Evolutionary conservation across 306 rosid genomes (phyloP).

Genomic region (Gillenia trifoliata): DNA sequence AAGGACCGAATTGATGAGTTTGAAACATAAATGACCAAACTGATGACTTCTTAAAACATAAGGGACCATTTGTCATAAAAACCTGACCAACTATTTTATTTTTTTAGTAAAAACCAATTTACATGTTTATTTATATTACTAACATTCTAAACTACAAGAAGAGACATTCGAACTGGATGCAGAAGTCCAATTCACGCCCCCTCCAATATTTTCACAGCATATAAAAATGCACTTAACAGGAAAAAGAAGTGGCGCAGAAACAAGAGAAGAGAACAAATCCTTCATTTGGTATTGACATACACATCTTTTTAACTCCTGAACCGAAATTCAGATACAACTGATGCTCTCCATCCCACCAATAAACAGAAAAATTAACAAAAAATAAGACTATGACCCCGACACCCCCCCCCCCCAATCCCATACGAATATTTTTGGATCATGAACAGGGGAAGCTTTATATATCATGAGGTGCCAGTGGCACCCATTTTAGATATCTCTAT

Average conservation of each 20-base stretch:
- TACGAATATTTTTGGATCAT: constrained; percentile 26
- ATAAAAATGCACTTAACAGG: neutral
- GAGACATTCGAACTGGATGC: too few species aligned
- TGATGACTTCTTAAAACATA: too few species aligned
- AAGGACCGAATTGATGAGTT: too few species aligned
- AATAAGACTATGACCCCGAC: constrained; percentile 22
- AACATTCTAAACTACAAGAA: too few species aligned
- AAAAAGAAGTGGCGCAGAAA: neutral
- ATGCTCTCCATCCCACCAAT: constrained; percentile 24
- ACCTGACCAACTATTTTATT: too few species aligned
- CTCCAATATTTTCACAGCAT: neutral
- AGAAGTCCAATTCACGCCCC: neutral
- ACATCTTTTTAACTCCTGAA: constrained; percentile 3
- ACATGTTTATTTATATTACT: too few species aligned
- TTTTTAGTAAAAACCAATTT: too few species aligned
- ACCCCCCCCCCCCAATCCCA: constrained; percentile 32
- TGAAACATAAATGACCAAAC: too few species aligned
- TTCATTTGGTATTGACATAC: constrained; percentile 36
- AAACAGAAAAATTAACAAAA: neutral
- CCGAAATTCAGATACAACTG: constrained; percentile 33
- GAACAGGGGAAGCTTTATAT: constrained; percentile 7
- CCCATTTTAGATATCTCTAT: constrained; percentile 37
- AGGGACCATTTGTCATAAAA: too few species aligned
- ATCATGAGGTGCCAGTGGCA: constrained; percentile 36
- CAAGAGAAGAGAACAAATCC: constrained; percentile 7